A percentile compares a stretch with the other conserved stretches of the same genome.
Evolutionary conservation across 1,284 basidiomycete genomes (phyloP).

Genomic region (Mycosarcoma mackinlayi): DNA sequence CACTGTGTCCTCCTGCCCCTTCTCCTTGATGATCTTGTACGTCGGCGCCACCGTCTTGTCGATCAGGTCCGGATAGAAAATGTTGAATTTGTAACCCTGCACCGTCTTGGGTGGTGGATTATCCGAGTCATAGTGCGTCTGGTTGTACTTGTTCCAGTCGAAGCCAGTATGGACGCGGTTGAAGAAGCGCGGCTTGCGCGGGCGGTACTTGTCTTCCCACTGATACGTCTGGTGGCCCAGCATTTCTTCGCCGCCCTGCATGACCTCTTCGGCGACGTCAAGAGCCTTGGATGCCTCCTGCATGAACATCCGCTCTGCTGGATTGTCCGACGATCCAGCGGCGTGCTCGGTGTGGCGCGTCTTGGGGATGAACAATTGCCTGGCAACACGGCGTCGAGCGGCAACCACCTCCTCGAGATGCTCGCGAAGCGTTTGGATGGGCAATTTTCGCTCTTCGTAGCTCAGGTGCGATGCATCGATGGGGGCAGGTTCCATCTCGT

Average conservation of each 20-base stretch:
- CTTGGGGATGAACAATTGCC: slow-evolving; percentile 51
- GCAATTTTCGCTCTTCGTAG: slow-evolving; percentile 53
- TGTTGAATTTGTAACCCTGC: slow-evolving; percentile 94
- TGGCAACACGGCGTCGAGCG: slow-evolving; percentile 48
- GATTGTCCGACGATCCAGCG: slow-evolving; percentile 11
- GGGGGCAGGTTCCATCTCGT: slow-evolving; percentile 60
- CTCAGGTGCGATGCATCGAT: slow-evolving; percentile 36
- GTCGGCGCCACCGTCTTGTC: slow-evolving; percentile 96
- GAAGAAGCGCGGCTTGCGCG: slow-evolving; percentile 98
- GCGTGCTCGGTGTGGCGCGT: slow-evolving; percentile 13
- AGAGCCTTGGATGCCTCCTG: slow-evolving; percentile 78
- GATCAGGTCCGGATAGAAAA: slow-evolving; percentile 94
- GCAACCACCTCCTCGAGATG: slow-evolving; percentile 45
- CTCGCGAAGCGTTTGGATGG: slow-evolving; percentile 36
- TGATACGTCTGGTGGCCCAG: slow-evolving; percentile 80
- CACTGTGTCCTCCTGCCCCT: slow-evolving; percentile 92
- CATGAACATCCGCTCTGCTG: slow-evolving; percentile 53
- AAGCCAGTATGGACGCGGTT: slow-evolving; percentile 99
- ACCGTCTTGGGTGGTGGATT: slow-evolving; percentile 67
- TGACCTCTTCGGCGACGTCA: slow-evolving; percentile 93
- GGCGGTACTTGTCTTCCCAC: slow-evolving; percentile 98
- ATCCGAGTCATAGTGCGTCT: slow-evolving; percentile 67
- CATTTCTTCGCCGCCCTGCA: slow-evolving; percentile 84
- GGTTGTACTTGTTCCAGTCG: slow-evolving; percentile 90
- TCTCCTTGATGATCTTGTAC: slow-evolving; percentile 82